Base-by-base conservation (phyloP, 495 filamentous ascomycete genomes). In the Rostrohypoxylon terebratum region DNA sequence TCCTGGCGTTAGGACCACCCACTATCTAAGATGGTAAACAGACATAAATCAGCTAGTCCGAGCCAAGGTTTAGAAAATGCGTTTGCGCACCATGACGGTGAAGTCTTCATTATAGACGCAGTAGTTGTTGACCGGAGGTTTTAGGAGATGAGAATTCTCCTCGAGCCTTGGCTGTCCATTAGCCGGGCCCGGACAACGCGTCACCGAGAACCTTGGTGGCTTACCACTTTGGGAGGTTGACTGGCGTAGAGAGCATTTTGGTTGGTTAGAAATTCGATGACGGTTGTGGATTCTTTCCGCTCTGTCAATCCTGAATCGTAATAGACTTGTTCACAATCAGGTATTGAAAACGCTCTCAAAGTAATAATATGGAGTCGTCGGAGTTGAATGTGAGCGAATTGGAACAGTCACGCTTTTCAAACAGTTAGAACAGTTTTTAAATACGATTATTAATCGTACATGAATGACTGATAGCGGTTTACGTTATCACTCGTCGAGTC, bases 81-180 rank as follows among this genome's bases (percentile, higher is more conserved):
- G 28, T 50, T 58, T 68, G 71, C 71, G 33, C 77, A 91, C 90
- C 90, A 94, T 94, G 62, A 95, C 91, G 23, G 91, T 93, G 36
- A 94, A 86, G 68, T 89, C 85, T 38, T 89, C 84, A 75, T 97
- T 90, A 82, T 97, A 96, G 68, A 99, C 93, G 81, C 94, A 97
- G 81, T 94, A 96, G 81, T 98, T 99, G 80, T 98, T 98, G 75
- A 99, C 91, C 2, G 96, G 96, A 1, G 96, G 96, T 80, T 97
- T 90, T 63, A 99, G 89, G 54, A 98, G 90, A 75, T 98, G 94
- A 3, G 92, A 91, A 78, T 98, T 98, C 76, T 91, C 88, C 77
- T 94, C 89, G 44, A 99, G 90, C 96, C 96, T 99, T 72, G 40
- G 55, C 63, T 36, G 48, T 28, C 33, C 48, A 55, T 66, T 68